Conservation (phyloP, 2,329 filamentous ascomycete species). For the Xylariaceae sp. region DNA sequence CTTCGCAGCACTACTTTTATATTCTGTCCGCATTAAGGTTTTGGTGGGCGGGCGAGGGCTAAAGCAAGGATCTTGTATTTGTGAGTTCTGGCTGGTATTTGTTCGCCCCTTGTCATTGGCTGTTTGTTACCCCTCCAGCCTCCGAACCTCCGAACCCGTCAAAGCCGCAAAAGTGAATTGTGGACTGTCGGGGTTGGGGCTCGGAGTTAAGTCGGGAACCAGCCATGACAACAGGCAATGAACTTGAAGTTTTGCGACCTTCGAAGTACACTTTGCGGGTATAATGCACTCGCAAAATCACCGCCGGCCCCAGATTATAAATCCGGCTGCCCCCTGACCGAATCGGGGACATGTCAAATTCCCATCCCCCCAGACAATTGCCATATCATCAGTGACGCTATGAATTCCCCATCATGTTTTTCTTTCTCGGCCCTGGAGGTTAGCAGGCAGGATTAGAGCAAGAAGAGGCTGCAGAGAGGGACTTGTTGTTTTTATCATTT, state of each 20-base stretch:
- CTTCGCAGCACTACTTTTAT: conserved; percentile 17
- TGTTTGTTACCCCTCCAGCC: conserved; percentile 12
- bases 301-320: conserved; percentile 10
- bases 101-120: conserved; percentile 23
- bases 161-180: conserved; percentile 24
- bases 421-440: background rate
- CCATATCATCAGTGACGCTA: conserved; percentile 15
- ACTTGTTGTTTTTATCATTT: conserved; percentile 7
- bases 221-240: conserved; percentile 12
- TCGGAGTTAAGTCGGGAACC: conserved; percentile 8
- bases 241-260: conserved; percentile 4
- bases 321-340: conserved; percentile 7
- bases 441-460: conserved; percentile 9
- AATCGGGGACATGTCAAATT: conserved; percentile 4
- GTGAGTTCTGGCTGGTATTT: conserved; percentile 25
- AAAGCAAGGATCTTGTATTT: conserved; percentile 17
- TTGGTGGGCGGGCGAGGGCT: conserved; percentile 14
- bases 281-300: conserved; percentile 14
- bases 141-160: conserved; percentile 8
- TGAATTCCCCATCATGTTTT: conserved; percentile 16
- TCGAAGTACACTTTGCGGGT: conserved; percentile 13
- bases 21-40: conserved; percentile 19
- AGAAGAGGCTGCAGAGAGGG: conserved; percentile 3
- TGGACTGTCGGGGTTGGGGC: conserved; percentile 11
- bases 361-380: conserved; percentile 1